Evolutionary conservation across 1,284 basidiomycete species (phyloP), one percentile per base, ranked within the genome.

Genomic region (Puccinia polysora): DNA sequence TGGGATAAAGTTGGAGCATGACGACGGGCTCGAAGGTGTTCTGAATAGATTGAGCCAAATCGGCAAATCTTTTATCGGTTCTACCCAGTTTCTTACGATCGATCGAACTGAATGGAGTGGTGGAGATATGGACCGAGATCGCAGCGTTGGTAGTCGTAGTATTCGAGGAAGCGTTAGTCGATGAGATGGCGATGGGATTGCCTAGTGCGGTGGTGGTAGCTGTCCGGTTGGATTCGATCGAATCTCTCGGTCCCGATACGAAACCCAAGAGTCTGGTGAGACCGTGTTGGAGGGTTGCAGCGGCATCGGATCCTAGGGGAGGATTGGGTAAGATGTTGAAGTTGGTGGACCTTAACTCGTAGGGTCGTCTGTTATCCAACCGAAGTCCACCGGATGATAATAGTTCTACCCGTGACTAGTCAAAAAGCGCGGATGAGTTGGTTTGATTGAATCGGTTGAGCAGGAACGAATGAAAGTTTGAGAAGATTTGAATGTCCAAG

Each of bases 21-120:
- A 98, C 86, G 65, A 96, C 91, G 49, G 94, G 91, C 79, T 97
- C 93, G 77, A 98, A 97, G 0, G 95, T 97, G 45, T 90, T 88
- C 81, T 91, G 89, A 75, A 98, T 87, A 12, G 88, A 86, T 1
- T 90, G 84, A 1, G 88, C 89, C 74, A 97, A 84, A 80, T 98
- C 95, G 73, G 91, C 83, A 71, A 91, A 84, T 20, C 93, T 90
- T 80, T 94, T 97, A 77, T 97, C 92, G n/a, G 87, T 88, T 73
- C 87, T 84, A 14, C 85, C 84, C 63, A 90, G 82, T 81, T 87
- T 87, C 77, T 90, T 83, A 64, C 90, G 83, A 75, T 91, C 88
- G 14, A 25, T 20, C 15, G 86, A 86, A 0, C 88, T 86, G 82
- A 95, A 97, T 0, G 90, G 86, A 8, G 89, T 88, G 15, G 92